Percentiles rank a stretch among this genome's conserved stretches.
Conservation (phyloP, 2,329 filamentous ascomycete genomes). For the Ilyonectria destructans region DNA sequence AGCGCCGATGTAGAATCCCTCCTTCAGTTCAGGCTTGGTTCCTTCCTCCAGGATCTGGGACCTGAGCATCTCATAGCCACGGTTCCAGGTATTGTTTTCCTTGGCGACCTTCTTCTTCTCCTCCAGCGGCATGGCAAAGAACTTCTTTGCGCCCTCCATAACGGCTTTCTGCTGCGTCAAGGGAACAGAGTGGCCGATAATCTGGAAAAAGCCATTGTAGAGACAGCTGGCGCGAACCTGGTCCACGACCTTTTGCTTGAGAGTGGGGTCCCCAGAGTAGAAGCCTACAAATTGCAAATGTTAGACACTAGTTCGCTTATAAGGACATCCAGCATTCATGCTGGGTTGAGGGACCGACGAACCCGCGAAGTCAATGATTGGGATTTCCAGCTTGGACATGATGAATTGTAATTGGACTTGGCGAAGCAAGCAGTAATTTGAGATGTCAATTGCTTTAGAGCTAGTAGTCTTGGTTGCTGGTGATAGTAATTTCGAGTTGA, state of each 20-base stretch:
- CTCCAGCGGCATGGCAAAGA: conserved; percentile 65
- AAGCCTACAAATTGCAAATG: conserved; percentile 29
- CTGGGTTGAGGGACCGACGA: neutral
- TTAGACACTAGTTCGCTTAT: neutral
- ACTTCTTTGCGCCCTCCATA: conserved; percentile 59
- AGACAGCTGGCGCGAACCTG: conserved; percentile 61
- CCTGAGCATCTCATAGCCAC: conserved; percentile 66
- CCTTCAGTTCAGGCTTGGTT: conserved; percentile 64
- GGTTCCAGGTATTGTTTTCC: conserved; percentile 58
- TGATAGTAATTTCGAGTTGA: conserved; percentile 10
- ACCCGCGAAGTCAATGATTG: conserved; percentile 52
- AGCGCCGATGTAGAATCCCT: conserved; percentile 55
- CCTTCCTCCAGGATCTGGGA: conserved; percentile 63
- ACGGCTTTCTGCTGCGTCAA: conserved; percentile 57
- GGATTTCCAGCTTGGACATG: conserved; percentile 43
- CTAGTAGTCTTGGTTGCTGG: neutral
- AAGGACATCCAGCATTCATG: neutral
- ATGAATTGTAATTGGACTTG: neutral
- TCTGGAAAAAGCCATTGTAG: conserved; percentile 69
- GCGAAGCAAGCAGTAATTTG: neutral
- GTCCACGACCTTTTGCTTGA: conserved; percentile 46
- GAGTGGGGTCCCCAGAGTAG: conserved; percentile 39
- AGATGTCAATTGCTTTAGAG: neutral
- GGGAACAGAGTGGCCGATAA: conserved; percentile 64
- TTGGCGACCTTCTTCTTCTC: conserved; percentile 62